phyloP scores from a whole-genome alignment of 495 filamentous ascomycete species.

The Aspergillus homomorphus region DNA sequence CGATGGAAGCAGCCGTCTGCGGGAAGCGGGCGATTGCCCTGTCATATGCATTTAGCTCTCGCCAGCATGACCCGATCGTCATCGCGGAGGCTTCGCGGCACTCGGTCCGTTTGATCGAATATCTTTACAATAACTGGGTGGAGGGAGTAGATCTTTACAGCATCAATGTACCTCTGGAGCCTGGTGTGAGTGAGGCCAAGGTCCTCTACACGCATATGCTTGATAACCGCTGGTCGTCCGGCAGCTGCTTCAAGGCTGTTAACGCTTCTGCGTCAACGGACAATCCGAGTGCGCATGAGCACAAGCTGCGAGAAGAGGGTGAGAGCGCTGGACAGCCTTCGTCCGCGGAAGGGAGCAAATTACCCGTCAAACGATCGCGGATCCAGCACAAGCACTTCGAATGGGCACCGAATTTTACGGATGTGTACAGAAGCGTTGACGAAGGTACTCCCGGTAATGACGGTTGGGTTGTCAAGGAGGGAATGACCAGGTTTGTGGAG shows the following conservation, averaged over 20 bases:
- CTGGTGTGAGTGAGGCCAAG: constrained; percentile 62
- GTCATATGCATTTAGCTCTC: constrained; percentile 79
- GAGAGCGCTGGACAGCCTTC: not conserved
- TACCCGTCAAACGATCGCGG: constrained; percentile 27
- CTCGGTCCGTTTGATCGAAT: constrained; percentile 71
- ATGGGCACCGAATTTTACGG: constrained; percentile 84
- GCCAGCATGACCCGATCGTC: constrained; percentile 73
- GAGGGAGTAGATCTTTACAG: constrained; percentile 74
- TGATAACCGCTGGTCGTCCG: constrained; percentile 81
- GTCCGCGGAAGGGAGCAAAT: not conserved
- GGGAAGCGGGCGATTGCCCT: constrained; percentile 74
- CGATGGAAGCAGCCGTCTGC: constrained; percentile 89
- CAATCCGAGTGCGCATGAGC: constrained; percentile 55
- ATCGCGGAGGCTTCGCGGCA: constrained; percentile 71
- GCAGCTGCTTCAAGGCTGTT: constrained; percentile 75
- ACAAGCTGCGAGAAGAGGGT: constrained; percentile 39
- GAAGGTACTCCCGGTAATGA: constrained; percentile 80
- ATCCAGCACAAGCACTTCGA: constrained; percentile 83
- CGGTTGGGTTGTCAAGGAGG: constrained; percentile 88
- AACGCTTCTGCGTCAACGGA: constrained; percentile 57
- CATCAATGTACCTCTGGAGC: constrained; percentile 80
- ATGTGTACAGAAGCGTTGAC: constrained; percentile 82
- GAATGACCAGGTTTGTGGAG: constrained; percentile 73
- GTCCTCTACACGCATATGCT: constrained; percentile 78
- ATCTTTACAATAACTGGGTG: constrained; percentile 72